Evolutionary conservation across 2,329 filamentous ascomycete species (phyloP), one percentile per base, ranked within the genome.

Genomic region (Kalmusia sp.): DNA sequence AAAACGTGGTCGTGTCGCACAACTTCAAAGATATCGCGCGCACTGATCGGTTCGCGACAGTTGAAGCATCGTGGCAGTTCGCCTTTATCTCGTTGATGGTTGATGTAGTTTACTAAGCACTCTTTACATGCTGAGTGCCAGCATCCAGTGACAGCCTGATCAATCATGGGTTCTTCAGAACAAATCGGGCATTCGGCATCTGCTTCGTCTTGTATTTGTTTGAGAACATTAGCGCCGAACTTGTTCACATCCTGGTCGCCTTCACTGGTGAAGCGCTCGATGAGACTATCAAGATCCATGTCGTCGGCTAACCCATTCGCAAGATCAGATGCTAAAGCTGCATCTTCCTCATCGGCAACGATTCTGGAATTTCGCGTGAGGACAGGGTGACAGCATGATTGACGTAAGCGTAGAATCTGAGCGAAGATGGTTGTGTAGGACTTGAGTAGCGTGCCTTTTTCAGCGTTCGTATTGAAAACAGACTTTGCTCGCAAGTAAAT

Each of bases 51-150:
- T 63, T 92, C 90, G 27, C 95, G 89, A 70, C 95, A 99, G 61
- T 90, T 93, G 78, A 96, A 96, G 75, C 95, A 99, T 8, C 88
- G 85, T 1, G 95, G 89, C 0, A 89, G 74, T 44, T 91, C 84
- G 37, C 87, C 87, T 53, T 89, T 91, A 61, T 91, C 87, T 4
- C 83, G 88, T 71, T 96, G 90, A 67, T 96, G 92, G 58, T 90
- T 87, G 67, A 99, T 96, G 64, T 92, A 96, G 63, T 92, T 87
- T 2, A 96, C 79, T n/a, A 98, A 78, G 65, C 95, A 99, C 57
- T 91, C 89, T 75, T 95, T 96, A 79, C 95, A 99, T 1, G 95
- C 93, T 28, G 91, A 96, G 74, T 99, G 95, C 92, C 95, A 99
- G 76, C 95, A 99, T 0, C 92, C 91, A 0, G 95, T 98, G 1